Conservation (phyloP, 352 stramenopile genomes). For the Phytophthora pini region DNA sequence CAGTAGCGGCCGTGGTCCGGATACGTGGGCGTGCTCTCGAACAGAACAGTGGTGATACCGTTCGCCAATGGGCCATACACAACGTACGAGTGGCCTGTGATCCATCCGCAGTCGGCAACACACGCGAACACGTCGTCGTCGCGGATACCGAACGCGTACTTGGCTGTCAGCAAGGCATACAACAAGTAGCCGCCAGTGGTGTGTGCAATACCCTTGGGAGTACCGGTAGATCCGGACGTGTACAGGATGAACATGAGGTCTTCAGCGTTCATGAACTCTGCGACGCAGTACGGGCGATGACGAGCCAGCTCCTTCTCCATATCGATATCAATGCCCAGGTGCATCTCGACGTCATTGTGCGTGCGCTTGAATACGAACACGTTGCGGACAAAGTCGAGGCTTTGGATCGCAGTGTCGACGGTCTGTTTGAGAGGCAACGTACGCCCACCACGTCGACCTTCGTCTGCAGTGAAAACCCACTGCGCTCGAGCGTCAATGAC, state of each 20-base stretch:
- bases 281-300: conserved; percentile 93
- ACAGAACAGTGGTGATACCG: conserved; percentile 93
- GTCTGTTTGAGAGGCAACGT: conserved; percentile 95
- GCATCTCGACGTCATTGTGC: conserved; percentile 56
- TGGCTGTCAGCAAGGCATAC: conserved; percentile 90
- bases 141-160: conserved; percentile 93
- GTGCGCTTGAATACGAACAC: conserved; percentile 6
- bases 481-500: conserved; percentile 86
- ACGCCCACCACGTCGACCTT: conserved; percentile 92
- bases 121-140: conserved; percentile 94
- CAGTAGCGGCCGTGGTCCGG: conserved; percentile 95
- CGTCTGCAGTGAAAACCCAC: conserved; percentile 95
- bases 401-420: conserved; percentile 91
- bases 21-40: conserved; percentile 97
- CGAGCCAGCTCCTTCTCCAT: conserved; percentile 91
- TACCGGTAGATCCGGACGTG: conserved; percentile 22
- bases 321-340: conserved; percentile 88
- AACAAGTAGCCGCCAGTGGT: not conserved
- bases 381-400: conserved; percentile 85
- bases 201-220: conserved; percentile 16
- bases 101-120: conserved; percentile 96
- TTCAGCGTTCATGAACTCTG: conserved; percentile 94
- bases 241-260: conserved; percentile 30
- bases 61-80: conserved; percentile 89
- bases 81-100: conserved; percentile 96